Base-by-base conservation (phyloP, 345 rosid species). In the Aquilaria yunnanensis region DNA sequence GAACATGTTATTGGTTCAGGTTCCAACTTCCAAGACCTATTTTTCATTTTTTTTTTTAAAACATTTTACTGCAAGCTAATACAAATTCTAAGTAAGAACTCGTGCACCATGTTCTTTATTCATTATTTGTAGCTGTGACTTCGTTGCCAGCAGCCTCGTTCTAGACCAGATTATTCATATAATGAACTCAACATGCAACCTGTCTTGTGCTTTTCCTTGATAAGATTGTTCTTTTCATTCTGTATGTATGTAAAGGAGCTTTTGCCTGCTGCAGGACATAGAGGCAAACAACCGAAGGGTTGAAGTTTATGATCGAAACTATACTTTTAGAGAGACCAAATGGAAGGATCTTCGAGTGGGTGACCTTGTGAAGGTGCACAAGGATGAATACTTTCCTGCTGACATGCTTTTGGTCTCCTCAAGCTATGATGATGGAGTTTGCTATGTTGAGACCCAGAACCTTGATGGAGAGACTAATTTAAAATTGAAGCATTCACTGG, bases 401-500 rank as follows among this genome's bases (percentile, higher is more conserved):
- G 97, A 93, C 75, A 72, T 93, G 75, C 83, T 90, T 71, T 77
- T 93, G 48, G 82, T 93, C 54, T 93, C 98, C 4, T 93, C 97
- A 50, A 83, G 74, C 77, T 70, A 78, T 34, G 96, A 73, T 31
- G 97, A 93, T 70, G 97, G 90, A 30, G 66, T 88, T 60, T 90
- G 97, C 65, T 93, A 93, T 68, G 97, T 90, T 29, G 98, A 93
- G 56, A 90, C 98, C 12, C 83, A 78, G 97, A 90, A 90, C 66
- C 96, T 93, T 47, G 98, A 93, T 64, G 98, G 98, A 4, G 98
- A 93, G 80, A 93, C 92, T 32, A 88, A 88, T 58, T 56, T 93
- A 74, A 93, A 93, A 70, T 62, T 90, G 72, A 93, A 88, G 72
- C 92, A 85, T 30, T 78, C 92, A 1, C 72, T 90, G 63, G 92